These are phyloP conservation scores for Geosiphon pyriformis DNA, from an alignment of 192 early-diverging fungal genomes.

Conservation along the genomic window DNA sequence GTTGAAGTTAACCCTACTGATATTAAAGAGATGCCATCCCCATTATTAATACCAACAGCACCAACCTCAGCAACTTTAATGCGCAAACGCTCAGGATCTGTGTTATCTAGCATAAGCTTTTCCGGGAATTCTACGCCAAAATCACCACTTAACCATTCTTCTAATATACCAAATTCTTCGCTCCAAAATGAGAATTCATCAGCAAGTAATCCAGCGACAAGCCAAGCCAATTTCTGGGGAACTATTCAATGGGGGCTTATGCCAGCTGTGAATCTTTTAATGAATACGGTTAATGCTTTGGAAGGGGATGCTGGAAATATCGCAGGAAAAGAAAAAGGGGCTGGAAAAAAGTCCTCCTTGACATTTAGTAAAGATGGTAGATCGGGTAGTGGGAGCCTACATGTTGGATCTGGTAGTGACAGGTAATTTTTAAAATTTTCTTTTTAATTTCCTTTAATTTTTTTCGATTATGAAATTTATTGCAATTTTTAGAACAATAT, in stretches of 20 bases:
- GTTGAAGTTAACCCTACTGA: constrained; percentile 16
- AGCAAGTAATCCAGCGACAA: neutral
- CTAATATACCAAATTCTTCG: too few relatives aligned
- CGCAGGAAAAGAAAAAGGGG: neutral
- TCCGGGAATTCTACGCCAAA: too few relatives aligned
- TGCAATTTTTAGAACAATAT: neutral
- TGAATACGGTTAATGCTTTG: constrained; percentile 5
- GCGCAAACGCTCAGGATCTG: too few relatives aligned
- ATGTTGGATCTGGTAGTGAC: constrained; percentile 8
- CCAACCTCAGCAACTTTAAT: too few relatives aligned
- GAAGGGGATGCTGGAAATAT: constrained; percentile 5
- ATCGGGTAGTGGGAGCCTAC: neutral
- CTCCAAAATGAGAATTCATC: neutral
- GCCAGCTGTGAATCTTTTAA: constrained; percentile 12
- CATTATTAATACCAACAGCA: too few relatives aligned
- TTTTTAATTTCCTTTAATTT: neutral
- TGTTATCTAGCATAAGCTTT: too few relatives aligned
- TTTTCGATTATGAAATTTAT: too few relatives aligned
- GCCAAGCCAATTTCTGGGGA: constrained; percentile 16
- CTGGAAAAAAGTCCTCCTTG: neutral
- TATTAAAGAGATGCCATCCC: too few relatives aligned
- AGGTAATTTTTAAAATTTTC: neutral
- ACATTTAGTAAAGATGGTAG: neutral
- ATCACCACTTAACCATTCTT: too few relatives aligned
- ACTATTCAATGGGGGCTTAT: constrained; percentile 3